Evolutionary conservation across 805 yeast species (phyloP).

Genomic region (Ogataea salicorniae): DNA sequence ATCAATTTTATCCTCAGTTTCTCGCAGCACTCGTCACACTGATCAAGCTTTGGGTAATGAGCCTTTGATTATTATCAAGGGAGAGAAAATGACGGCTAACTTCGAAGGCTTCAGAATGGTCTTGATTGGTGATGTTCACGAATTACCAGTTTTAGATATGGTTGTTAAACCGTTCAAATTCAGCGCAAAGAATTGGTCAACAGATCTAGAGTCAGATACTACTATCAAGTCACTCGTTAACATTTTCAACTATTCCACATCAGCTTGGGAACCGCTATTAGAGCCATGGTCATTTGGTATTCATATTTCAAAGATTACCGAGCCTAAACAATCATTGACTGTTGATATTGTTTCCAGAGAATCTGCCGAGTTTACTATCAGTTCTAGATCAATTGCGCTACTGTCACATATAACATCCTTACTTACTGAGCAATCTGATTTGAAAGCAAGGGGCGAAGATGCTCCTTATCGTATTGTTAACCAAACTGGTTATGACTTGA

Average conservation of each 20-base stretch:
- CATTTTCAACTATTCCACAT: slow-evolving; percentile 80
- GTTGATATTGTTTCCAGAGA: slow-evolving; percentile 74
- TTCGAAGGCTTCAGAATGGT: slow-evolving; percentile 77
- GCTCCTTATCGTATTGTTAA: slow-evolving; percentile 78
- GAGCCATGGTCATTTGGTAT: slow-evolving; percentile 83
- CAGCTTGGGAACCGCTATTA: slow-evolving; percentile 91
- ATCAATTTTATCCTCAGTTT: slow-evolving; percentile 49
- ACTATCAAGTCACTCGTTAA: slow-evolving; percentile 63
- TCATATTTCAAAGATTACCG: slow-evolving; percentile 50
- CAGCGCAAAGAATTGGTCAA: slow-evolving; percentile 77
- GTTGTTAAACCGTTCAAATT: slow-evolving; percentile 64
- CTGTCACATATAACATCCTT: slow-evolving; percentile 62
- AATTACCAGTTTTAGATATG: slow-evolving; percentile 80
- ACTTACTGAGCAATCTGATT: slow-evolving; percentile 45
- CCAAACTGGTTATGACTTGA: slow-evolving; percentile 79
- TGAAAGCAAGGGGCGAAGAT: slow-evolving; percentile 68
- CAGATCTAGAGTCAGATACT: slow-evolving; percentile 67
- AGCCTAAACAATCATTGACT: slow-evolving; percentile 43
- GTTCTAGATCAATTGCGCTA: slow-evolving; percentile 76
- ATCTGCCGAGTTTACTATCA: slow-evolving; percentile 72
- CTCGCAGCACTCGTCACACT: slow-evolving; percentile 29
- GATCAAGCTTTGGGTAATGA: slow-evolving; percentile 11
- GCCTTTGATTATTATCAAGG: slow-evolving; percentile 46
- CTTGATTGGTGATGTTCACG: slow-evolving; percentile 85
- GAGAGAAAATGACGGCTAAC: slow-evolving; percentile 61